Base-by-base conservation (phyloP, 352 stramenopile genomes). In the Phytophthora fragariae region DNA sequence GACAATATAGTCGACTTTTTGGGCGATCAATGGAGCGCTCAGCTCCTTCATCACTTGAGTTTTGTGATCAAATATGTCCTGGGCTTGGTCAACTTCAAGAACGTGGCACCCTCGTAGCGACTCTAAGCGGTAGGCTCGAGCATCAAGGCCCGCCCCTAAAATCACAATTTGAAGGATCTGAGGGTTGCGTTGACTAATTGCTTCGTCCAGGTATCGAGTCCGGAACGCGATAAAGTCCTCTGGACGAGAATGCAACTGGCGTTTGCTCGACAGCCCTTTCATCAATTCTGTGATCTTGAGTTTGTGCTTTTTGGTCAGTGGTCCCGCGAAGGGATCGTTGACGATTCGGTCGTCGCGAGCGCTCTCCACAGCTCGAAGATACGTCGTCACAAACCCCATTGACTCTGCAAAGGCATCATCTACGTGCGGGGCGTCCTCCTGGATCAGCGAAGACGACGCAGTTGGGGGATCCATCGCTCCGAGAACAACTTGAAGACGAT, bases 201-300 rank as follows among this genome's bases (percentile, higher is more conserved):
- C 73, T 9, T 86, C 76, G 64, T 86, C 79, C 50, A 84, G 62
- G 31, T 65, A 79, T 5, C 76, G 72, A 11, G 79, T 86, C 8
- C 76, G 69, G 4, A 86, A 19, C 2, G 73, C 79, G 7, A 82
- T 52, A 15, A 72, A 73, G 4, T 81, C 55, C 37, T 59, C 29
- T 2, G 27, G 24, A 6, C 62, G 58, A 39, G 55, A 31, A 33
- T 64, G 37, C 19, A 64, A 8, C 12, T 57, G 52, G 14, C 24
- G 11, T 11, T 37, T 24, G 24, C 52, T 57, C 11, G 52, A 33
- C 12, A 57, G 24, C 24, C 10, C 21, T n/a, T 37, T 37, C 52
- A 57, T 57, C 24, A 29, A 55, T 29, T 55, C 29, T 55, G n/a
- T 55, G n/a, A 55, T 29, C 11, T 55, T 15, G 49, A 15, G 4